phyloP scores from a whole-genome alignment of 2,329 filamentous ascomycete species.

The Akanthomyces muscarius region DNA sequence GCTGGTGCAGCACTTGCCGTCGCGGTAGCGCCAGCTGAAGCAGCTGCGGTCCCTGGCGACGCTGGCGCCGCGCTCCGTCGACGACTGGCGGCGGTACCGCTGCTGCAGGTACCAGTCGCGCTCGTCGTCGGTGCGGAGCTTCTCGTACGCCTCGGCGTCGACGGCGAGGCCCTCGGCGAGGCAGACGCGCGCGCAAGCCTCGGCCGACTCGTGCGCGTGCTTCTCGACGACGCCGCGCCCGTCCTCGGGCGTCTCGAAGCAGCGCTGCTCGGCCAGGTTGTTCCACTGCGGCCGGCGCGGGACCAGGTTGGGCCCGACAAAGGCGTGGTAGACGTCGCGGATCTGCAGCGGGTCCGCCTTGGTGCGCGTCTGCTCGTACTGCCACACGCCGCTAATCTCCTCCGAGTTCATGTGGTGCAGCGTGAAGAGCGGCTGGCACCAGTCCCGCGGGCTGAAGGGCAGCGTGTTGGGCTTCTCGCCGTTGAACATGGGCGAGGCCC shows the following conservation, averaged over 20 bases:
- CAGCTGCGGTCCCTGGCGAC: constrained; percentile 35
- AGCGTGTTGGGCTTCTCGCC: constrained; percentile 51
- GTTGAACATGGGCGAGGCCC: constrained; percentile 51
- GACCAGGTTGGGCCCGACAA: constrained; percentile 43
- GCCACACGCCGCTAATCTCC: constrained; percentile 49
- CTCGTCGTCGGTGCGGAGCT: constrained; percentile 27
- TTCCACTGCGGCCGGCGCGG: constrained; percentile 46
- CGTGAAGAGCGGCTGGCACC: constrained; percentile 55
- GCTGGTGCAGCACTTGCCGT: constrained; percentile 41
- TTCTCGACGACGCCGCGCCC: constrained; percentile 37
- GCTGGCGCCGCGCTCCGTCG: constrained; percentile 12
- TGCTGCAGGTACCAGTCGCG: constrained; percentile 27
- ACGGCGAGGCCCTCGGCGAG: constrained; percentile 36
- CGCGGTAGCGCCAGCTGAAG: constrained; percentile 45
- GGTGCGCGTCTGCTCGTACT: constrained; percentile 48
- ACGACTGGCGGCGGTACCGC: constrained; percentile 24
- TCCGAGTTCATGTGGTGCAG: constrained; percentile 53
- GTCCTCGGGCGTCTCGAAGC: constrained; percentile 39
- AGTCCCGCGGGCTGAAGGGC: constrained; percentile 45
- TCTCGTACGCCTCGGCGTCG: constrained; percentile 31
- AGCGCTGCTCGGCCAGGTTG: constrained; percentile 47
- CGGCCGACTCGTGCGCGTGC: constrained; percentile 41
- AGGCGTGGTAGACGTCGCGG: constrained; percentile 46
- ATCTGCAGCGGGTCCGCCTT: constrained; percentile 40
- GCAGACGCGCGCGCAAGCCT: constrained; percentile 49